Percentiles rank a stretch among this genome's conserved stretches.
Evolutionary conservation across 768 basidiomycete species (phyloP).

Genomic region (Mycena vulgaris): DNA sequence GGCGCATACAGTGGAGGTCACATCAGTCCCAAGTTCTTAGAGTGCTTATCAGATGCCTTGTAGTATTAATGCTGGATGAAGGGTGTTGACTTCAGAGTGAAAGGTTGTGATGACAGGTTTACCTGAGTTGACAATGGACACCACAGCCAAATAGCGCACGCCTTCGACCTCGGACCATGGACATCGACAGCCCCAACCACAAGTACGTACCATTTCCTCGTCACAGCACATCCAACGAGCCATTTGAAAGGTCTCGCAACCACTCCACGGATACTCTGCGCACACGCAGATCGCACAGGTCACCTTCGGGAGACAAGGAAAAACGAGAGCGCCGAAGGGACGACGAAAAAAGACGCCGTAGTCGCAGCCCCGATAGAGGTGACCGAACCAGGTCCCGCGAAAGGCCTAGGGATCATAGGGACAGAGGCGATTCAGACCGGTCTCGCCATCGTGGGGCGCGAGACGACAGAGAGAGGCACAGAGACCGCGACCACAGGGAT

Average conservation of each 20-base stretch:
- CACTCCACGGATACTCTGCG: slow-evolving; percentile 84
- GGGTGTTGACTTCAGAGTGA: no score
- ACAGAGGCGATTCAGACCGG: slow-evolving; percentile 63
- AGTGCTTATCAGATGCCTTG: no score
- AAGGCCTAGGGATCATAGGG: slow-evolving; percentile 64
- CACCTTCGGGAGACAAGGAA: slow-evolving; percentile 79
- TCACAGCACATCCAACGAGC: slow-evolving; percentile 4
- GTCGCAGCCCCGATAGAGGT: slow-evolving; percentile 74
- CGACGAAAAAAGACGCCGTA: slow-evolving; percentile 74
- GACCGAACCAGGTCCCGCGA: slow-evolving; percentile 71
- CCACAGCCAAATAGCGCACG: not conserved
- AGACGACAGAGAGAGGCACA: slow-evolving; percentile 67
- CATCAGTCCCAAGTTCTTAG: no score
- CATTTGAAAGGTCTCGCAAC: slow-evolving; percentile 70
- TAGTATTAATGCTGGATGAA: no score
- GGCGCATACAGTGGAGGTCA: slow-evolving; percentile 22
- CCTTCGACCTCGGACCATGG: slow-evolving; percentile 58
- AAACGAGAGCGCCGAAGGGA: slow-evolving; percentile 68
- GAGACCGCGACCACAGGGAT: slow-evolving; percentile 68
- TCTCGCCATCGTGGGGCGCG: slow-evolving; percentile 54
- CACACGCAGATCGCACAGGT: slow-evolving; percentile 81
- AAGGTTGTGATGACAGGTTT: no score
- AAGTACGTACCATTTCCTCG: slow-evolving; percentile 57
- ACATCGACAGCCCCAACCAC: slow-evolving; percentile 71
- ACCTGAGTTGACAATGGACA: no score